Evolutionary conservation across 768 basidiomycete genomes (phyloP).

Genomic region (Saitozyma sp.): DNA sequence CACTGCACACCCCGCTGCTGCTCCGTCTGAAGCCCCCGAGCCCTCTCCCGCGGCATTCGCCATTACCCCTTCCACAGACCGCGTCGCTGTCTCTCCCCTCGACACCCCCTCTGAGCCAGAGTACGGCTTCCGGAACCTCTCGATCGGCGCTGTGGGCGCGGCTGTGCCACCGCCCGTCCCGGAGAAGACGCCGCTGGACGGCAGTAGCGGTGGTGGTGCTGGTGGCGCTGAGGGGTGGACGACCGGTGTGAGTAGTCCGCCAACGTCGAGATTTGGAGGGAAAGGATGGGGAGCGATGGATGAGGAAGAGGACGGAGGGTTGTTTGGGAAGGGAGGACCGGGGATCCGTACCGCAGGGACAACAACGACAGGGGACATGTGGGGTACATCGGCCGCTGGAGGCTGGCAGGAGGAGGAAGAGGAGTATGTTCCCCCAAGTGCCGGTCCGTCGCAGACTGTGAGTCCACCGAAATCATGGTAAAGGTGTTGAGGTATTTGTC

Average conservation of each 20-base stretch:
- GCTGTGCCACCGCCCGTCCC: conserved; percentile 9
- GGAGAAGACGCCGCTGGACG: not conserved
- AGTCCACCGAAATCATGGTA: too few relatives aligned
- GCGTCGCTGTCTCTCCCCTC: conserved; percentile 44
- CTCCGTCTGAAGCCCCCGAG: not conserved
- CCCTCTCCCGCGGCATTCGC: conserved; percentile 1
- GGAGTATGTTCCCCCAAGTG: not conserved
- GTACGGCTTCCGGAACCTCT: conserved; percentile 39
- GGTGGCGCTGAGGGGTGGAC: not conserved
- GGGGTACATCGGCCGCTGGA: not conserved
- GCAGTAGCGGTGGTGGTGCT: not conserved
- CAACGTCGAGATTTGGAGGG: conserved; percentile 29
- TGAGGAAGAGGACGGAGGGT: conserved; percentile 26
- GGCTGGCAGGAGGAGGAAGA: conserved; percentile 16
- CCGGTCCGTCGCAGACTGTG: not conserved
- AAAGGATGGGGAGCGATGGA: conserved; percentile 45
- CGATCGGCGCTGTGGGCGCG: conserved; percentile 26
- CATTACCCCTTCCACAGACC: conserved; percentile 31
- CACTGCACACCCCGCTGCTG: conserved; percentile 5
- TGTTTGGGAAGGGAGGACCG: conserved; percentile 43
- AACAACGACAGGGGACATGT: conserved; percentile 2
- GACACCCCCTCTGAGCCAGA: conserved; percentile 25
- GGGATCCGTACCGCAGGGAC: conserved; percentile 4
- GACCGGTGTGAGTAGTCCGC: not conserved
- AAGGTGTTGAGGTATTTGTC: too few relatives aligned